Conservation (phyloP, 768 basidiomycete genomes). For the Boletus patriciae region DNA sequence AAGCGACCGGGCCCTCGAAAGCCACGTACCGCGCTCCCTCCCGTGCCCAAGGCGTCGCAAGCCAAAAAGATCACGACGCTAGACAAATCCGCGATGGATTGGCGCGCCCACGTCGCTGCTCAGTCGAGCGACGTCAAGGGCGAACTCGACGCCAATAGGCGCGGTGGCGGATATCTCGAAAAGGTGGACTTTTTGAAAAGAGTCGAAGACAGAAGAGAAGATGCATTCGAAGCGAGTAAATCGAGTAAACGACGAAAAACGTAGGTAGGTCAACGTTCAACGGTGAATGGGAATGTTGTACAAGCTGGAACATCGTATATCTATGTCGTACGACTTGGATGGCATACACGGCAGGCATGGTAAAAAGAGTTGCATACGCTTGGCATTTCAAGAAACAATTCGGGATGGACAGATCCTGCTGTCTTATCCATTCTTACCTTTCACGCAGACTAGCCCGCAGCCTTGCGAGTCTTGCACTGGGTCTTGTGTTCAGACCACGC, state of each 20-base stretch:
- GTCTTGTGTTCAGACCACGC: conserved; percentile 19
- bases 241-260: conserved; percentile 48
- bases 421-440: background rate
- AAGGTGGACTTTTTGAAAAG: conserved; percentile 81
- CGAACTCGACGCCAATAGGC: conserved; percentile 71
- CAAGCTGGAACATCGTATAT: background rate
- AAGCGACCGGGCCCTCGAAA: conserved; percentile 68
- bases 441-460: background rate
- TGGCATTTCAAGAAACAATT: background rate
- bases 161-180: conserved; percentile 78
- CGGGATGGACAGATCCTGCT: conserved; percentile 2
- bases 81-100: conserved; percentile 87
- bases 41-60: conserved; percentile 54
- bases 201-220: conserved; percentile 71
- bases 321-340: conserved; percentile 9
- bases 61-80: conserved; percentile 79
- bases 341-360: background rate
- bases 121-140: conserved; percentile 51
- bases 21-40: conserved; percentile 54
- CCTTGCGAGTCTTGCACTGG: conserved; percentile 10
- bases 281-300: background rate
- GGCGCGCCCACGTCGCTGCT: conserved; percentile 63
- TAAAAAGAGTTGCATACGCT: background rate
- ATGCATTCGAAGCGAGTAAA: conserved; percentile 57
- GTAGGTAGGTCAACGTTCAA: no score